Evolutionary conservation across 495 filamentous ascomycete species (phyloP).

Genomic region (Penicillium atrosanguineum): DNA sequence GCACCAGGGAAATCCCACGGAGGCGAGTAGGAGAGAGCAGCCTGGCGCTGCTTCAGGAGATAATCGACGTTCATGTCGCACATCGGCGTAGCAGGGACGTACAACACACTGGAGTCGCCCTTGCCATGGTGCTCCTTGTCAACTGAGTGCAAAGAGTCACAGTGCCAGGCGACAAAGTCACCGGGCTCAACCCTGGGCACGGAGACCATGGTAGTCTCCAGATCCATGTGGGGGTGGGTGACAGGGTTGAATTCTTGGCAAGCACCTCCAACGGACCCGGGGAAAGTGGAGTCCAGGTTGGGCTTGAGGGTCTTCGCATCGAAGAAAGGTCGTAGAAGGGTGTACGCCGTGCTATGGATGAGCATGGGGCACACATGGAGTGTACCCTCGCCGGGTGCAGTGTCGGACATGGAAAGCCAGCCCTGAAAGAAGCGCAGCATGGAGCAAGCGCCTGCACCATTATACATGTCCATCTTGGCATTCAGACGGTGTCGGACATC

Average conservation of each 20-base stretch:
- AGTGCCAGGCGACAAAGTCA: conserved; percentile 91
- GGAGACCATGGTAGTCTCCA: conserved; percentile 72
- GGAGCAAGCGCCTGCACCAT: conserved; percentile 76
- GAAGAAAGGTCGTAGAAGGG: conserved; percentile 85
- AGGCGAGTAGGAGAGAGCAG: conserved; percentile 42
- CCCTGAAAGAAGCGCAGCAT: conserved; percentile 89
- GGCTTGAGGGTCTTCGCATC: conserved; percentile 46
- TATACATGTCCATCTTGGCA: conserved; percentile 73
- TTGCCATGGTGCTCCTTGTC: conserved; percentile 72
- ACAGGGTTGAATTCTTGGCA: conserved; percentile 72
- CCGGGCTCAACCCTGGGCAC: conserved; percentile 75
- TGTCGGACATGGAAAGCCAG: conserved; percentile 78
- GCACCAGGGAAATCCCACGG: conserved; percentile 63
- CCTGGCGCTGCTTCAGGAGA: conserved; percentile 63
- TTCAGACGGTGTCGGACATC: conserved; percentile 66
- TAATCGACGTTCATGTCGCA: conserved; percentile 72
- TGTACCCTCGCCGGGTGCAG: conserved; percentile 71
- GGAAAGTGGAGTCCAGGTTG: conserved; percentile 49
- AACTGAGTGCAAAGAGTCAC: conserved; percentile 78
- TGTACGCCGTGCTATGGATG: conserved; percentile 71
- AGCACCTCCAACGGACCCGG: conserved; percentile 72
- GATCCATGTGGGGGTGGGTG: conserved; percentile 74
- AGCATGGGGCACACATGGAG: conserved; percentile 81
- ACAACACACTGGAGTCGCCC: conserved; percentile 75
- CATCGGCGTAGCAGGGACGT: conserved; percentile 82